A percentile compares a stretch with the other conserved stretches of the same genome.
These are phyloP conservation scores for Phialophora macrospora DNA, from an alignment of 2,329 filamentous ascomycete genomes.

Conservation along the genomic window DNA sequence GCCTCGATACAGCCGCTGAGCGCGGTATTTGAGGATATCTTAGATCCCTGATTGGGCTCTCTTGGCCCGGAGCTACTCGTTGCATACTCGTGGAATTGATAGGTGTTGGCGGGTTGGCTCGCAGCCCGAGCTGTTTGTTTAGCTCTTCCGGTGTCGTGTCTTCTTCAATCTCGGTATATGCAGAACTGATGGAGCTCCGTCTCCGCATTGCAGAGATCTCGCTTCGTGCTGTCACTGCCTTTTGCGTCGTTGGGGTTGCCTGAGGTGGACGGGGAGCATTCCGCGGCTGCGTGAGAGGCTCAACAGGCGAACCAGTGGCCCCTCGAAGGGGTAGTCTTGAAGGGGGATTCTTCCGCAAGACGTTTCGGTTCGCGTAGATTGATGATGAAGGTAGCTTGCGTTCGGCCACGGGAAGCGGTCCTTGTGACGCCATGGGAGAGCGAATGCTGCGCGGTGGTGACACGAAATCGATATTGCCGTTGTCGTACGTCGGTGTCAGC, in stretches of 20 bases:
- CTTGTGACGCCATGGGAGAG: conserved; percentile 12
- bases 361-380: conserved; percentile 29
- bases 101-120: conserved; percentile 36
- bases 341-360: conserved; percentile 27
- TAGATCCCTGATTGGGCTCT: conserved; percentile 35
- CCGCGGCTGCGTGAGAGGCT: conserved; percentile 22
- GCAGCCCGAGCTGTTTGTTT: conserved; percentile 30
- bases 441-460: conserved; percentile 17
- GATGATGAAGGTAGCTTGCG: conserved; percentile 34
- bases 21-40: conserved; percentile 38
- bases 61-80: conserved; percentile 37
- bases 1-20: conserved; percentile 38
- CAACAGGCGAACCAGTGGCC: conserved; percentile 1
- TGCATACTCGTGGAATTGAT: conserved; percentile 34
- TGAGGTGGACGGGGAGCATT: conserved; percentile 18
- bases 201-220: conserved; percentile 11
- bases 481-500: conserved; percentile 40
- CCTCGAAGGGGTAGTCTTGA: conserved; percentile 22
- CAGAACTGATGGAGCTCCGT: conserved; percentile 37
- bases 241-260: background rate
- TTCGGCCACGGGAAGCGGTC: conserved; percentile 16
- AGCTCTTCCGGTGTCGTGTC: conserved; percentile 34
- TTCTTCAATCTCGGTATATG: conserved; percentile 41
- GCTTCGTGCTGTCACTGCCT: background rate
- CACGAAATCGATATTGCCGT: conserved; percentile 33